Base-by-base conservation (phyloP, 73 alveolate genomes). In the Paramecium primaurelia region DNA sequence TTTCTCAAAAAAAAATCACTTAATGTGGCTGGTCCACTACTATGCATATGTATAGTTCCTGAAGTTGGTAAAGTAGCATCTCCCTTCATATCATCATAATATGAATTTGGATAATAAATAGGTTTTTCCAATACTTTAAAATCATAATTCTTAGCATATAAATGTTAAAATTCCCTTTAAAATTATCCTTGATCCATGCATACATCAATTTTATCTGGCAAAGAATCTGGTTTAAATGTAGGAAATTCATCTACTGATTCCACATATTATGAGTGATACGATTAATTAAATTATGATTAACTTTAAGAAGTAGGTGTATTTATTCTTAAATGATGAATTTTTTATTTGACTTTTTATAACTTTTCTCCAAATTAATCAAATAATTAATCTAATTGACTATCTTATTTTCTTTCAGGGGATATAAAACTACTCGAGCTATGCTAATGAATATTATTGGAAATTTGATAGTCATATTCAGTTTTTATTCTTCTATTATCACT, bases 231-330 rank as follows among this genome's bases (percentile, higher is more conserved):
- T 16, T 77, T 71, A 9, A 71, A 71, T 2, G 86, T 71, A 12
- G 86, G 86, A 71, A 71, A 71, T 34, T 32, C 69, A 77, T 37
- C 49, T 22, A 38, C 71, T 4, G 89, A 40, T 22, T 77, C 49
- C 14, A 58, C 49, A 30, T 32, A 71, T 25, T 71, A 34, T 30
- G 86, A 71, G 16, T 71, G 49, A 34, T 71, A 71, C 8, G 86
- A 34, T 71, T 71, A 71, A 40, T 44, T 22, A 8, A 20, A 77
- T 10, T 30, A 30, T 16, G 86, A 71, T 71, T 28, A 32, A 32
- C n/a, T 26, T 28, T 71, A 71, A 18, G 89, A 77, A 6, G 71
- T 77, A 20, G 64, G 89, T 6, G 89, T 77, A 77, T 77, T 77
- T n/a, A 77, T 77, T 44, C 71, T 37, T 44, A 77, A 40, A 20